These are phyloP conservation scores for Delitschia confertaspora DNA, from an alignment of 495 filamentous ascomycete genomes.

Conservation along the genomic window DNA sequence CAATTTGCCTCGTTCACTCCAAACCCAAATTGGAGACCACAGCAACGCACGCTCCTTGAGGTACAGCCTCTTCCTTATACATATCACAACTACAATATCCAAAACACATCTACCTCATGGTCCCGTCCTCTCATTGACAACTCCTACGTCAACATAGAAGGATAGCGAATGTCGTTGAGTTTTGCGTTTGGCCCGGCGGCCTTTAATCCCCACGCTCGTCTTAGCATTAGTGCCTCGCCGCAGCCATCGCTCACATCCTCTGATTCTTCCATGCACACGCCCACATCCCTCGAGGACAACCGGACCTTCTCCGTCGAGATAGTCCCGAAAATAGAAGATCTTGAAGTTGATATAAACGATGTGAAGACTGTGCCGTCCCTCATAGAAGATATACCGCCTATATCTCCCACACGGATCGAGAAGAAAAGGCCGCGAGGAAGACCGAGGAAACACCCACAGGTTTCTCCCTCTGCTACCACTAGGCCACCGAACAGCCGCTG, in stretches of 20 bases:
- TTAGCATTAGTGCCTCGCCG: conserved; percentile 32
- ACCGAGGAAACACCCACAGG: conserved; percentile 73
- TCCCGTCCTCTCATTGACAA: too few species aligned
- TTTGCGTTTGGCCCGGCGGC: conserved; percentile 26
- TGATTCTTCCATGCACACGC: conserved; percentile 31
- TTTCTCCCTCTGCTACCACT: conserved; percentile 43
- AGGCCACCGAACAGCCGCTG: conserved; percentile 81
- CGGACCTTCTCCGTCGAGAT: conserved; percentile 26
- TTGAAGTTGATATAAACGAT: conserved; percentile 29
- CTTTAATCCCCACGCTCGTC: conserved; percentile 15
- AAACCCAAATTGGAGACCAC: too few species aligned
- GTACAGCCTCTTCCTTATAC: not conserved
- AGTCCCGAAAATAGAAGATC: conserved; percentile 34
- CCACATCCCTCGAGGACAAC: conserved; percentile 10
- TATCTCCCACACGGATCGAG: conserved; percentile 18
- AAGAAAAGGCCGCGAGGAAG: conserved; percentile 61
- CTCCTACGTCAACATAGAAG: too few species aligned
- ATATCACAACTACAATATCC: conserved; percentile 1
- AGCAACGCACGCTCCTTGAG: too few species aligned
- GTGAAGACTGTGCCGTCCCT: conserved; percentile 20
- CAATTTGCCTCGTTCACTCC: too few species aligned
- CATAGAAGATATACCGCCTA: conserved; percentile 17
- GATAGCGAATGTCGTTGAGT: too few species aligned
- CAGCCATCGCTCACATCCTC: conserved; percentile 30
- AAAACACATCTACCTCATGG: too few species aligned